These are phyloP conservation scores for Leccinum fuscescens DNA, from an alignment of 1,284 basidiomycete species.

Conservation along the genomic window DNA sequence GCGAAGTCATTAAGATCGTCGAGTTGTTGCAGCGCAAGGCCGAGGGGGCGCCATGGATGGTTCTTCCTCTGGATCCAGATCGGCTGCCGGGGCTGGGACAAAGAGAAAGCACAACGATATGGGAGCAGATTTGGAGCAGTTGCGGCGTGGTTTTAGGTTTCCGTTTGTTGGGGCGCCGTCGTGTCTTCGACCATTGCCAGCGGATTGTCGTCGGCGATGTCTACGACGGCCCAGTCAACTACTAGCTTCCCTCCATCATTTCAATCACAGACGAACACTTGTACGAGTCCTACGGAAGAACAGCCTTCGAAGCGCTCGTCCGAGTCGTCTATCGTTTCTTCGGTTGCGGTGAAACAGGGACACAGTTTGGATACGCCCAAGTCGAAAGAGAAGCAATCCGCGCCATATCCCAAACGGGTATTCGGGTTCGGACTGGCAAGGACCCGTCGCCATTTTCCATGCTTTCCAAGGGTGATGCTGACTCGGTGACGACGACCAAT, in stretches of 20 bases:
- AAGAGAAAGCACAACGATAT: constrained; percentile 57
- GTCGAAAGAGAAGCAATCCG: constrained; percentile 34
- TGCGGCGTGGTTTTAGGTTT: constrained; percentile 41
- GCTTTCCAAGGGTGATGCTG: constrained; percentile 4
- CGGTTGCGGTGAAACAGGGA: constrained; percentile 8
- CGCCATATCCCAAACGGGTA: constrained; percentile 41
- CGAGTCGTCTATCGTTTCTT: constrained; percentile 2
- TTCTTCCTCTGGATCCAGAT: background rate
- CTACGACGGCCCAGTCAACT: background rate
- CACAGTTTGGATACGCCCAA: constrained; percentile 22
- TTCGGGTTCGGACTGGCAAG: constrained; percentile 42
- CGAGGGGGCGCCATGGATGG: constrained; percentile 32
- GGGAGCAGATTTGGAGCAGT: constrained; percentile 37
- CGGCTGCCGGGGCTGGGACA: constrained; percentile 27
- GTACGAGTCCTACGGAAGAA: constrained; percentile 12
- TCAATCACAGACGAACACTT: background rate
- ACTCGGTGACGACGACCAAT: background rate
- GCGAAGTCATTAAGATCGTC: constrained; percentile 45
- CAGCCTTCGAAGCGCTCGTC: constrained; percentile 12
- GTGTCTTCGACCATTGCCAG: constrained; percentile 11
- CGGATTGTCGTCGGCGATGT: background rate
- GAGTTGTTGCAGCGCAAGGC: constrained; percentile 50
- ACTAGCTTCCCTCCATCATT: background rate
- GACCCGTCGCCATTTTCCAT: constrained; percentile 29
- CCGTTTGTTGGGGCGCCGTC: constrained; percentile 48